Evolutionary conservation across 805 yeast genomes (phyloP).

Genomic region (Ogataea allantospora): DNA sequence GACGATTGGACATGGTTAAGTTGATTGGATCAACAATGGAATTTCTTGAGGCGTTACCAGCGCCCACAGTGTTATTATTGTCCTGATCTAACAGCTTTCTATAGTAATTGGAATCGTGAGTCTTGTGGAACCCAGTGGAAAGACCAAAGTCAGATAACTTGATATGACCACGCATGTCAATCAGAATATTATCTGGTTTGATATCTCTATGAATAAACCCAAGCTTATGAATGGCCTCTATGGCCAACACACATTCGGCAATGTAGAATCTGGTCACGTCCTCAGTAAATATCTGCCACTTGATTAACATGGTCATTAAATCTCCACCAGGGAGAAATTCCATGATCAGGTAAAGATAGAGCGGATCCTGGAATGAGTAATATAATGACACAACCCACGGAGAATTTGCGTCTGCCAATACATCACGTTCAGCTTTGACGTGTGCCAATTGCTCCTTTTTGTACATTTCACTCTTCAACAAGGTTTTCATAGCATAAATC

Average conservation of each 20-base stretch:
- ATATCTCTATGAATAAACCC: conserved; percentile 97
- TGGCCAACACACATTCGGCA: conserved; percentile 95
- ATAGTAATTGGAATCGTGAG: conserved; percentile 87
- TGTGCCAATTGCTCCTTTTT: conserved; percentile 93
- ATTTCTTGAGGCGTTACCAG: conserved; percentile 48
- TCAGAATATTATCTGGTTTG: conserved; percentile 88
- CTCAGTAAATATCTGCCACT: conserved; percentile 91
- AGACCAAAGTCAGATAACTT: conserved; percentile 73
- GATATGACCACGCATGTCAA: conserved; percentile 64
- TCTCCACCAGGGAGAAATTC: conserved; percentile 84
- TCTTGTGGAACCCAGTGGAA: conserved; percentile 89
- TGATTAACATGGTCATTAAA: conserved; percentile 90
- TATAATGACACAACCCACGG: conserved; percentile 86
- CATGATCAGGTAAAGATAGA: conserved; percentile 75
- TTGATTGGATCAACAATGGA: conserved; percentile 93
- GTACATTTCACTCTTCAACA: conserved; percentile 88
- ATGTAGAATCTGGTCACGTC: conserved; percentile 90
- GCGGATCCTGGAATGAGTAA: conserved; percentile 78
- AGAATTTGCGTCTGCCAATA: conserved; percentile 83
- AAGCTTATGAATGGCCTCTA: conserved; percentile 87
- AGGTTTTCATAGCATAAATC: conserved; percentile 92
- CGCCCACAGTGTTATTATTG: conserved; percentile 24
- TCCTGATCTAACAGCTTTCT: conserved; percentile 76
- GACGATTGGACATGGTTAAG: conserved; percentile 90
- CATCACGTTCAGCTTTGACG: conserved; percentile 95